A percentile compares a stretch with the other conserved stretches of the same genome.
phyloP scores from a whole-genome alignment of 306 rosid genomes.

The Hippophae gyantsensis region DNA sequence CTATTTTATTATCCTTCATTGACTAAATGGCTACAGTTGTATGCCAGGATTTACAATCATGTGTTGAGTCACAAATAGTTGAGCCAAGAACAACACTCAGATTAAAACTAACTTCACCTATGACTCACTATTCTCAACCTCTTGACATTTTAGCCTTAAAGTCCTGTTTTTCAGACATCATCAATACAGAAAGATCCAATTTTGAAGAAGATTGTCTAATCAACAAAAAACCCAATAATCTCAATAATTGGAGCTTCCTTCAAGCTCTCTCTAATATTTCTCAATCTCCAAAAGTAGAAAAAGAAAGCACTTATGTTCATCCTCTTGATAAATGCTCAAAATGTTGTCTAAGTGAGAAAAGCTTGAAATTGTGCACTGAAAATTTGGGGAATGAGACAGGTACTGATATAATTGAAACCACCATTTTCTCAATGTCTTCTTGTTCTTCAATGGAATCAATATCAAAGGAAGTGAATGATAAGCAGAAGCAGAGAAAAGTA shows the following conservation, averaged over 20 bases:
- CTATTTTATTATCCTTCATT: no score
- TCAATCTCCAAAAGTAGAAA: neutral
- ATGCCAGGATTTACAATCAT: constrained; percentile 42
- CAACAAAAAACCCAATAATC: constrained; percentile 6
- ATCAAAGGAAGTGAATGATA: neutral
- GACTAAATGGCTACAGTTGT: constrained; percentile 64
- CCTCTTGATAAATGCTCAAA: constrained; percentile 25
- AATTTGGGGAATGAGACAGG: constrained; percentile 55
- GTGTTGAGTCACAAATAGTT: constrained; percentile 44
- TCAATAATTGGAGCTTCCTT: constrained; percentile 37
- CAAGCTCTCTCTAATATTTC: constrained; percentile 37
- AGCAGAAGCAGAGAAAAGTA: neutral
- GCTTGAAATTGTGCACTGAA: constrained; percentile 61
- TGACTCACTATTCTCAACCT: constrained; percentile 22
- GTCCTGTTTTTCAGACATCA: constrained; percentile 18
- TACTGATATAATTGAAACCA: constrained; percentile 30
- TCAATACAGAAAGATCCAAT: constrained; percentile 16
- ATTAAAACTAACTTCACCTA: constrained; percentile 37
- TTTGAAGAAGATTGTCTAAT: neutral
- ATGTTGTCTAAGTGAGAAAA: constrained; percentile 29
- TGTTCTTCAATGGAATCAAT: constrained; percentile 7
- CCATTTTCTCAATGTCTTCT: constrained; percentile 2
- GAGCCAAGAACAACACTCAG: constrained; percentile 49
- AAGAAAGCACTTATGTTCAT: constrained; percentile 26
- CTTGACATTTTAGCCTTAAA: constrained; percentile 34